A percentile compares a stretch with the other conserved stretches of the same genome.
Evolutionary conservation across 345 rosid genomes (phyloP).

Genomic region (Bruguiera sexangula): DNA sequence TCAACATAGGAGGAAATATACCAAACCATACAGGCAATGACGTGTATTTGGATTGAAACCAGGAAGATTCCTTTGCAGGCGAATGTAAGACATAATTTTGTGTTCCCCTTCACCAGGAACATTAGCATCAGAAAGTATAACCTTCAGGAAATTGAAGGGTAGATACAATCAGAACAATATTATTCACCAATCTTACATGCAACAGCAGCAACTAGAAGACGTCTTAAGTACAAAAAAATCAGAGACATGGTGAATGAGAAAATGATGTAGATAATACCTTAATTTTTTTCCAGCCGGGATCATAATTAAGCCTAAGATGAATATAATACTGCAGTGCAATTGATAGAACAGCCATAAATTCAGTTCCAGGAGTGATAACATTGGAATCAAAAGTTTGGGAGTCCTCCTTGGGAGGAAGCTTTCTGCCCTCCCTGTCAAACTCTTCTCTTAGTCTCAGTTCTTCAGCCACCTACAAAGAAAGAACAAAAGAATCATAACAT

Average conservation of each 20-base stretch:
- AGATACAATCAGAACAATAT: conserved; percentile 12
- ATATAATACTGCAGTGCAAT: conserved; percentile 82
- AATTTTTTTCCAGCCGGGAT: conserved; percentile 91
- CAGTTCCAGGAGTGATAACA: conserved; percentile 94
- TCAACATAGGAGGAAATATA: conserved; percentile 36
- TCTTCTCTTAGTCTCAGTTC: conserved; percentile 73
- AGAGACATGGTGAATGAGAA: background rate
- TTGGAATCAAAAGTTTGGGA: conserved; percentile 79
- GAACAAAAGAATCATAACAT: conserved; percentile 3
- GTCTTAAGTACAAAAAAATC: background rate
- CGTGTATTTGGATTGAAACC: conserved; percentile 84
- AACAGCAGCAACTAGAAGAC: background rate
- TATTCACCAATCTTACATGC: background rate
- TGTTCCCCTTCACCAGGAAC: conserved; percentile 99
- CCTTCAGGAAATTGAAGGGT: conserved; percentile 48
- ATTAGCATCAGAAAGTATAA: conserved; percentile 95
- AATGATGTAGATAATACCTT: conserved; percentile 46
- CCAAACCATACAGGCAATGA: conserved; percentile 97
- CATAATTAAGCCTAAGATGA: conserved; percentile 74
- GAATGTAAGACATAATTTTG: conserved; percentile 84
- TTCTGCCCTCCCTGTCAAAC: conserved; percentile 82
- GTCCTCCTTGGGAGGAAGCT: conserved; percentile 66
- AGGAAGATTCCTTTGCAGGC: conserved; percentile 86
- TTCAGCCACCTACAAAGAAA: conserved; percentile 65
- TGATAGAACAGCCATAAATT: conserved; percentile 83